Evolutionary conservation across 2,329 filamentous ascomycete genomes (phyloP), one percentile per base, ranked within the genome.

Genomic region (Coniochaeta sp.): DNA sequence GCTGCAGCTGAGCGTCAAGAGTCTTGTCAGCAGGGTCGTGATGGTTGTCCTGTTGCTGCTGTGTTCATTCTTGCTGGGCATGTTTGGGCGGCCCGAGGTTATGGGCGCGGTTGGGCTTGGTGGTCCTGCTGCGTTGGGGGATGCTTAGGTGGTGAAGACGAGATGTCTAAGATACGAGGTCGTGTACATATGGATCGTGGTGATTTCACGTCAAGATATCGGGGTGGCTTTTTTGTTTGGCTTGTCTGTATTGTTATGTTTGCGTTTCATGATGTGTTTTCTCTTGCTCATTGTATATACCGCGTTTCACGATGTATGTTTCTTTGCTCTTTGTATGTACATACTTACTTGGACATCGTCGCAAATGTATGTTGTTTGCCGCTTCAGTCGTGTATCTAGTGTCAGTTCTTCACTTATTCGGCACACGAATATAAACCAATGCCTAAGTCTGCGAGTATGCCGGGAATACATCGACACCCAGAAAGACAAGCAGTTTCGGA

Each of bases 1-100:
- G 28, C 26, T 64, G 44, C 62, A 60, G 50, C 55, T 66, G 22
- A 61, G 59, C 26, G 42, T 64, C n/a, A 58, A 60, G 52, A 54
- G 62, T 12, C 19, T 66, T 36, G 59, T 65, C 19, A 60, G 57
- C 26, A 59, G 63, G 61, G 59, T 61, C 17, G 60, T 57, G 44
- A 57, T 65, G 59, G 61, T 59, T 30, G 22, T 61, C 4, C 58
- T 63, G 16, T 50, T 64, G 40, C 38, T 65, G 14, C 22, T 63
- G 19, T 55, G 62, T 14, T 63, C 62, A 24, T 42, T 65, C 7
- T 36, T 61, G 26, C 22, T 59, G n/a, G 36, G 61, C 17, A 12
- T 57, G 19, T 44, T 57, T 57, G 54, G 54, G 14, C 19, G 47
- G 47, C 47, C 47, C 6, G 47, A 52, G 47, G 22, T 52, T 14